A percentile compares a stretch with the other conserved stretches of the same genome.
phyloP scores from a whole-genome alignment of 2,329 filamentous ascomycete genomes.

The Fusarium piperis region DNA sequence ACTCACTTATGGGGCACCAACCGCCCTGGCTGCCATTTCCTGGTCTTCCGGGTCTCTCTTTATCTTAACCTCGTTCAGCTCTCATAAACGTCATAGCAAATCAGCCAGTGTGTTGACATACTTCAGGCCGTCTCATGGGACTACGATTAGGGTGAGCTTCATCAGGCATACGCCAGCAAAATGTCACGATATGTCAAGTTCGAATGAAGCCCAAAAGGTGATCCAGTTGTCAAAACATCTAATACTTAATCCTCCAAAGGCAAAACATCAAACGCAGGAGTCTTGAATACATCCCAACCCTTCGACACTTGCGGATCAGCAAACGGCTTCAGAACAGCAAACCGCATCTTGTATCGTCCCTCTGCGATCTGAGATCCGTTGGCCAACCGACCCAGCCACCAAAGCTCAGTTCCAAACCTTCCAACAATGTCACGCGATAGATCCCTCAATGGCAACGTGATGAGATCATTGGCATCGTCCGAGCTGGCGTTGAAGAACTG shows the following conservation, averaged over 20 bases:
- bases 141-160: neutral
- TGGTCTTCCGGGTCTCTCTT: neutral
- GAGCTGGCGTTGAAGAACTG: neutral
- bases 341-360: conserved; percentile 21
- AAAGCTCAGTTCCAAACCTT: conserved; percentile 19
- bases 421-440: conserved; percentile 1
- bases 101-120: neutral
- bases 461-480: neutral
- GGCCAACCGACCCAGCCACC: conserved; percentile 15
- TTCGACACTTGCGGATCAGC: conserved; percentile 4
- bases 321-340: conserved; percentile 16
- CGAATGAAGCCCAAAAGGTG: neutral
- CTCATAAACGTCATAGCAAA: too few species aligned
- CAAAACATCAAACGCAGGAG: neutral
- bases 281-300: neutral
- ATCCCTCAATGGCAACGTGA: neutral
- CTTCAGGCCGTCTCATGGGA: neutral
- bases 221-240: neutral
- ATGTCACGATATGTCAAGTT: neutral
- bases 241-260: neutral
- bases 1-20: neutral
- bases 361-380: conserved; percentile 15
- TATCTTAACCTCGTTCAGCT: neutral
- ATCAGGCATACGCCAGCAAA: neutral
- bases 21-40: neutral